Evolutionary conservation across 129 eudicot genomes (phyloP).

Genomic region (Flaveria brownii): DNA sequence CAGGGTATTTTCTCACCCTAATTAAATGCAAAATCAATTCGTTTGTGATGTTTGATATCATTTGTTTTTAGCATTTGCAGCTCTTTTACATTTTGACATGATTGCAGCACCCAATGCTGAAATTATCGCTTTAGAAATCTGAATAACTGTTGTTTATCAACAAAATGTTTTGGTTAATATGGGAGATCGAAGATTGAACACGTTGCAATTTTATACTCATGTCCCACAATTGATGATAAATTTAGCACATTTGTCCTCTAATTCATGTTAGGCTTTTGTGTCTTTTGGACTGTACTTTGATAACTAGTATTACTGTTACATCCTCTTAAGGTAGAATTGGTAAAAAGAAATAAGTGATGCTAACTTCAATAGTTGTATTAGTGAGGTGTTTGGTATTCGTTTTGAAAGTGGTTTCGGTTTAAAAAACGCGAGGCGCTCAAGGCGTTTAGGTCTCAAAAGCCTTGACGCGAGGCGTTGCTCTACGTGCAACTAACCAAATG

Average conservation of each 20-base stretch:
- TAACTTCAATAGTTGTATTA: not conserved
- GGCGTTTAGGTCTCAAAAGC: too few relatives aligned
- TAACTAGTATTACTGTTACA: not conserved
- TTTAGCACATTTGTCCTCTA: not conserved
- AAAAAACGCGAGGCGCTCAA: not conserved
- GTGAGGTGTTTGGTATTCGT: not conserved
- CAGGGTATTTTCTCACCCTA: slow-evolving; percentile 39
- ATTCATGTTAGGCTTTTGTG: not conserved
- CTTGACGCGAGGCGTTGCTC: too few relatives aligned
- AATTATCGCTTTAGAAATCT: not conserved
- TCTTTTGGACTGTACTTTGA: not conserved
- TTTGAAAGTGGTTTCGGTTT: not conserved
- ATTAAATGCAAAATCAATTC: not conserved
- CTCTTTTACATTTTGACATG: slow-evolving; percentile 1
- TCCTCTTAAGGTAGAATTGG: not conserved
- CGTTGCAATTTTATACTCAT: slow-evolving; percentile 1
- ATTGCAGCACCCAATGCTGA: slow-evolving; percentile 7
- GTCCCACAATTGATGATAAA: not conserved
- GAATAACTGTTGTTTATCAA: not conserved
- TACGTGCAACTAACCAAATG: too few relatives aligned
- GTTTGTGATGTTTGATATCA: not conserved
- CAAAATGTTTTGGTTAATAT: not conserved
- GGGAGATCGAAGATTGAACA: slow-evolving; percentile 5
- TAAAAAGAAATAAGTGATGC: not conserved
- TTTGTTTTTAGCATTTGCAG: slow-evolving; percentile 1